A percentile compares a stretch with the other conserved stretches of the same genome.
Evolutionary conservation across 371 early-diverging fungal genomes (phyloP).

Genomic region (Haplosporangium sp.): DNA sequence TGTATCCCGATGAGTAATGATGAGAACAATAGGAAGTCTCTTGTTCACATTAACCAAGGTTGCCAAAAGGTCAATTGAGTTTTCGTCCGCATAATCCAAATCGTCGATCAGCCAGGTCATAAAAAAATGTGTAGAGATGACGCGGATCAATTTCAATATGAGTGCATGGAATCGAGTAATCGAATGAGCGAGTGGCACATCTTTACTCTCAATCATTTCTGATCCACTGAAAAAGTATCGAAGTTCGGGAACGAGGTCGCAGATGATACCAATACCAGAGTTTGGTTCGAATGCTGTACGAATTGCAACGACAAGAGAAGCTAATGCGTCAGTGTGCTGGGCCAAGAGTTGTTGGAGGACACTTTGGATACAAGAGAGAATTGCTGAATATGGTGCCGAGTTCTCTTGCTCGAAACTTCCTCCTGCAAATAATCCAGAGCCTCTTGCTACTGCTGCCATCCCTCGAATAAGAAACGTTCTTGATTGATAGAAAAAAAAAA

Average conservation of each 20-base stretch:
- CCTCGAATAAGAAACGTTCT: constrained; percentile 44
- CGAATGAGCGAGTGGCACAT: constrained; percentile 41
- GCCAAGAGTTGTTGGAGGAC: constrained; percentile 51
- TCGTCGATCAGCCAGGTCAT: constrained; percentile 57
- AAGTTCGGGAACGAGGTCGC: constrained; percentile 47
- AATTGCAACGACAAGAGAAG: constrained; percentile 44
- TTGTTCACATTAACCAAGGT: constrained; percentile 51
- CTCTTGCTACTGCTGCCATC: constrained; percentile 37
- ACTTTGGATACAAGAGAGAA: constrained; percentile 47
- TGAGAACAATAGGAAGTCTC: constrained; percentile 49
- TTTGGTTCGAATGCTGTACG: constrained; percentile 48
- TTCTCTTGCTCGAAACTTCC: constrained; percentile 37
- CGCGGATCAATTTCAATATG: constrained; percentile 48
- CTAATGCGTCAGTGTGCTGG: constrained; percentile 44
- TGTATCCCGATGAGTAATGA: constrained; percentile 47
- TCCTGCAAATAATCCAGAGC: constrained; percentile 48
- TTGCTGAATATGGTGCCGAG: constrained; percentile 46
- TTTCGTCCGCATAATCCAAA: constrained; percentile 47
- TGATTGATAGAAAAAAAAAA: background rate
- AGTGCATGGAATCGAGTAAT: constrained; percentile 46
- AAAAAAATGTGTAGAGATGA: constrained; percentile 55
- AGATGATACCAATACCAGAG: constrained; percentile 51
- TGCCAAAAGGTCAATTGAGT: constrained; percentile 44
- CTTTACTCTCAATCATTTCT: constrained; percentile 43
- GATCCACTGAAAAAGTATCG: constrained; percentile 45